Evolutionary conservation across 2,329 filamentous ascomycete species (phyloP), one percentile per base, ranked within the genome.

Genomic region (Calonectria fujianensis): DNA sequence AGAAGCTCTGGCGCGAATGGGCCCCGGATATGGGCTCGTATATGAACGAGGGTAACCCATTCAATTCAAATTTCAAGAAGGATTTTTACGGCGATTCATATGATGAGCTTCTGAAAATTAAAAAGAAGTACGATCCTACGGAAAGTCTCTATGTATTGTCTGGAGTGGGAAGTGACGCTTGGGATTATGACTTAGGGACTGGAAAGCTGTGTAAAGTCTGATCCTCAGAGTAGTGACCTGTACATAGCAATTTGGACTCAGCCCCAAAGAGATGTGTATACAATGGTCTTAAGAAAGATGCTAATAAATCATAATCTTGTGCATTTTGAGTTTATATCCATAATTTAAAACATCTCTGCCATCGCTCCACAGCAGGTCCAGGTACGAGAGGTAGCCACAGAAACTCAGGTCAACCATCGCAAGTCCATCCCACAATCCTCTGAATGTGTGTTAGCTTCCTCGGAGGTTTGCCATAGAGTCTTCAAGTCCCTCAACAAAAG

Each of bases 21-120:
- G 59, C 59, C 9, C 59, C 59, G 6, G 37, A 45, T 8, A 41
- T 31, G 37, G 59, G 59, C n/a, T 27, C 59, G 20, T 64, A 64
- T 37, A 64, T 64, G 59, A 64, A 64, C 37, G 59, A 64, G n/a
- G 59, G 59, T 13, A 64, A 64, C 37, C 59, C 59, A 13, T 64
- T 41, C 24, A 64, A 64, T 13, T 20, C 37, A 1, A 13, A 64
- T 9, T 64, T 64, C 37, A 45, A 64, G 14, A 64, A 45, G 16
- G 59, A 64, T 13, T 64, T 64, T 37, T 64, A 64, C 18, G 59
- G 59, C 7, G 39, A 18, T 31, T 45, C 35, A 27, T 64, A 64
- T n/a, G 37, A 64, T 11, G n/a, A 45, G 16, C 10, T 64, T 1
- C 9, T 64, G 37, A 4, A 64, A n/a, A 16, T 64, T 2, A 64